Conservation (phyloP, 257 asterid genomes). For the Solanum rostratum region DNA sequence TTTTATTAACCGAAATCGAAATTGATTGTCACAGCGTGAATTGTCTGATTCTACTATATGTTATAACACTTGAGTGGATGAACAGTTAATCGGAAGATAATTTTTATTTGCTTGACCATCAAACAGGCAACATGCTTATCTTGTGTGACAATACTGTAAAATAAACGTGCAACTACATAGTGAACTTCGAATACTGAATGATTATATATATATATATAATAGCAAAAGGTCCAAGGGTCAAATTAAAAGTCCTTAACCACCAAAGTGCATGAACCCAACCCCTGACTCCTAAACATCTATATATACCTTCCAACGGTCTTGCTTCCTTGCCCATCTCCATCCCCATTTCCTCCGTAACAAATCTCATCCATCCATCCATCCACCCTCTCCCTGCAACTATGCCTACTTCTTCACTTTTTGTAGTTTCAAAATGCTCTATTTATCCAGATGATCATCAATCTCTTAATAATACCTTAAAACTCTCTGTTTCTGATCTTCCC, state of each 20-base stretch:
- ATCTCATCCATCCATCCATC: too few species aligned
- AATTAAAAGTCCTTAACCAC: neutral
- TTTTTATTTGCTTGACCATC: too few species aligned
- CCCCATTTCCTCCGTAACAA: neutral
- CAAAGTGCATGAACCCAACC: slow-evolving; percentile 9
- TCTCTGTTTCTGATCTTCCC: slow-evolving; percentile 93
- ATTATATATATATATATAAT: too few species aligned
- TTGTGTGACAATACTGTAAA: too few species aligned
- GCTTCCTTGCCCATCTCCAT: neutral
- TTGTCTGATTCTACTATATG: too few species aligned
- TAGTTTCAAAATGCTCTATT: slow-evolving; percentile 56
- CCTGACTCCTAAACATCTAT: neutral
- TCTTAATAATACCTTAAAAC: slow-evolving; percentile 37
- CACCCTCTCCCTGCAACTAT: neutral
- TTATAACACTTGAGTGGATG: too few species aligned
- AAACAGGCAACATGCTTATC: too few species aligned
- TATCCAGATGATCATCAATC: slow-evolving; percentile 40
- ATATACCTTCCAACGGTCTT: neutral
- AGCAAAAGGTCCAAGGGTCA: neutral
- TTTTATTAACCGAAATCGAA: neutral
- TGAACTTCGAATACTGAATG: too few species aligned
- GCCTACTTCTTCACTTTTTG: slow-evolving; percentile 60
- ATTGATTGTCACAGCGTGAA: neutral
- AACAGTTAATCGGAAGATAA: too few species aligned
- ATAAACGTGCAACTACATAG: too few species aligned